Evolutionary conservation across 192 early-diverging fungal genomes (phyloP), one percentile per base, ranked within the genome.

Genomic region (Coemansia sp.): DNA sequence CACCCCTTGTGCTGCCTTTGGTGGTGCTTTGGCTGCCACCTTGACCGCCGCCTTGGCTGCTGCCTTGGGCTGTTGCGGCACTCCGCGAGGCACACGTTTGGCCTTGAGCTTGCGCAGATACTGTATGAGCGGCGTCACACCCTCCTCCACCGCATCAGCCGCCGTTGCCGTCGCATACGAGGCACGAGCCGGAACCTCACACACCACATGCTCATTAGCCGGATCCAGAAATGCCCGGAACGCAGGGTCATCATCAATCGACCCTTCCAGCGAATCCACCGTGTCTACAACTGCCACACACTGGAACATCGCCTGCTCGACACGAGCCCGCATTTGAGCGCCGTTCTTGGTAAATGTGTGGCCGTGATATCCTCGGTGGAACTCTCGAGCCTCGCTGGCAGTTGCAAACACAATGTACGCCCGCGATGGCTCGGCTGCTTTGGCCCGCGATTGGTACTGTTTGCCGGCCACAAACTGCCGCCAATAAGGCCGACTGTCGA

Each of bases 401-500:
- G 62, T 59, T 1, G 68, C 69, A 75, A 80, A 80, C 48, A 71
- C 32, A 22, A 80, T 74, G 50, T 75, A 74, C 41, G 77, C 77
- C 11, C 72, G 56, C 5, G 77, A 64, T 17, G 72, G 66, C 21
- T 66, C 66, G 24, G 52, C 37, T 0, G 77, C 63, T 52, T 80
- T 80, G 11, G 71, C 67, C 25, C 47, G 50, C 2, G 58, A 59
- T 11, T 49, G 55, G 62, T 80, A 69, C 62, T 67, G 58, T 72
- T 80, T 80, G 3, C 77, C 77, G 4, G 54, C 53, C 4, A 66
- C 38, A 59, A 56, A 80, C 14, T 47, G 63, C 19, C 77, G 77
- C 77, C 77, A 80, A 49, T 75, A 75, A 23, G 77, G 77, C 38
- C 37, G 19, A n/a, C 9, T 23, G 47, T 80, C 77, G n/a, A 80